Base-by-base conservation (phyloP, 1,284 basidiomycete genomes). In the Cryptococcus sp. region DNA sequence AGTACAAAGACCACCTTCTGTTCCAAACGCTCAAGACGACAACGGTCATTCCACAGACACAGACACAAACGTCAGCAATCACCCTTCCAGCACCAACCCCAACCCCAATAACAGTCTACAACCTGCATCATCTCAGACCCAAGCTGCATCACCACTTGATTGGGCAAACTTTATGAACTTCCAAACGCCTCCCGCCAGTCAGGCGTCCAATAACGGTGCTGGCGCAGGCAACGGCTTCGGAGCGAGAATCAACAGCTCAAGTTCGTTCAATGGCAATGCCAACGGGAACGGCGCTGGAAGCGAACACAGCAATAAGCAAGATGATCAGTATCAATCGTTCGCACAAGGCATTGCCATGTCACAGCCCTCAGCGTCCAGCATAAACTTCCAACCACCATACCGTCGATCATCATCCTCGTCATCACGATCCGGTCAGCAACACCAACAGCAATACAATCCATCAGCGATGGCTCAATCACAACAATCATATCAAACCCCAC, bases 101-200 rank as follows among this genome's bases (percentile, higher is more conserved):
- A 47, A 20, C 49, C 26, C 29, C 22, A 49, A n/a, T n/a, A 49
- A 50, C 45, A 43, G 45, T 29, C 23, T 50, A 34, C 29, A 50
- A 25, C 40, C 34, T 44, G 25, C 22, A 43, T 26, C 44, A 22
- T 17, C 50, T 10, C 55, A 62, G 29, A 51, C 50, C 37, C 34
- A 20, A 8, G 47, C 55, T 13, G 52, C 60, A 39, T 69, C 67
- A 23, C 72, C 73, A 8, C 58, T 75, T 13, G 74, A 75, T 54
- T 67, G 73, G 64, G 56, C 67, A 8, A 68, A 64, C 44, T 75
- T 66, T 50, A 65, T 75, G 52, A 69, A 69, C 22, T 73, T 74
- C 47, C 65, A 68, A 13, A 70, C 74, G 3, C 69, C 74, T 8
- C 68, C 66, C 5, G 66, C 65, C 15, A 44, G 51, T 25, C 39